Conservation (phyloP, 208 protist genomes). For the Leptomonas seymouri region DNA sequence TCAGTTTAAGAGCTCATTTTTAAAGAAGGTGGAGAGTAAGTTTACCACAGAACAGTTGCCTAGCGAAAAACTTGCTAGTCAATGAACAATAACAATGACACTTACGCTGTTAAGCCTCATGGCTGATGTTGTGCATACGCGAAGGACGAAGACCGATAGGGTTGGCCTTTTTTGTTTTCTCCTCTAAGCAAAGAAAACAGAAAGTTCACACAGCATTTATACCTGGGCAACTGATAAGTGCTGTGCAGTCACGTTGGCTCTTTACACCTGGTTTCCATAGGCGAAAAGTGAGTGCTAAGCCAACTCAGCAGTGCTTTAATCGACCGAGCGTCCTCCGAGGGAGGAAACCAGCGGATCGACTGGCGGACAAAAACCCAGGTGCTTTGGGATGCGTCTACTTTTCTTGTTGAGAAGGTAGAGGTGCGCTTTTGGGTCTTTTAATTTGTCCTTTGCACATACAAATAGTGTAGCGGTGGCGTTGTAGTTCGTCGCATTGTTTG, state of each 20-base stretch:
- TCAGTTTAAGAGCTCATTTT: constrained; percentile 89
- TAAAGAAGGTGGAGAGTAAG: constrained; percentile 78
- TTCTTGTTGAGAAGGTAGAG: no score
- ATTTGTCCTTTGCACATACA: no score
- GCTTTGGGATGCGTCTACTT: no score
- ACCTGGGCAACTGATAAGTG: not conserved
- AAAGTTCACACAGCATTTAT: not conserved
- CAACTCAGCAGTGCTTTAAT: not conserved
- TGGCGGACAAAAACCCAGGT: no score
- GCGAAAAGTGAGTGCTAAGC: not conserved
- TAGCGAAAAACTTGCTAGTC: not conserved
- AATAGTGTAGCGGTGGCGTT: no score
- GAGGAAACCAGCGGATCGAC: no score
- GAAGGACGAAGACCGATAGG: constrained; percentile 2
- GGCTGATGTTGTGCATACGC: constrained; percentile 11
- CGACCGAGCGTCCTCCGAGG: no score
- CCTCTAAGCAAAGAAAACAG: not conserved
- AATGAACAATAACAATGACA: not conserved
- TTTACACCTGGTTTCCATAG: not conserved
- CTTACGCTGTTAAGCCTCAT: not conserved
- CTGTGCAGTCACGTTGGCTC: not conserved
- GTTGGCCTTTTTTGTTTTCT: constrained; percentile 4
- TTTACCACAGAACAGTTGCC: constrained; percentile 18
- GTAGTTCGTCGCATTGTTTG: no score
- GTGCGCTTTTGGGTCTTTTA: no score